Evolutionary conservation across 1,284 basidiomycete genomes (phyloP).

Genomic region (Laetiporus sulphureus): DNA sequence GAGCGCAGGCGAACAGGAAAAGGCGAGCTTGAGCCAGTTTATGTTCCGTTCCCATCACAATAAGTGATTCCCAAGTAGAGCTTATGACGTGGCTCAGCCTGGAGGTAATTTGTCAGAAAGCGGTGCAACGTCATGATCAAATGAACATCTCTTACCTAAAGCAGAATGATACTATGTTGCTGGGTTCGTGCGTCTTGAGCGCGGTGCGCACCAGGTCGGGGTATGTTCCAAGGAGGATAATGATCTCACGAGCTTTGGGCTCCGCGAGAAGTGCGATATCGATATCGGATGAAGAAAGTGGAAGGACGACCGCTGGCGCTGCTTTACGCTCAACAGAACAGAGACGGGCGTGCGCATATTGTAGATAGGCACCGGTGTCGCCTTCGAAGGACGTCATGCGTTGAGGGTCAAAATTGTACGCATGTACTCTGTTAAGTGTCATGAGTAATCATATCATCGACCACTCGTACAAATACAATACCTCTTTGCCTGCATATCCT

Average conservation of each 20-base stretch:
- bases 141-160: too few relatives aligned
- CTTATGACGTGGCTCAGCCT: conserved; percentile 77
- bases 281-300: conserved; percentile 63
- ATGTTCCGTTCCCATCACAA: conserved; percentile 26
- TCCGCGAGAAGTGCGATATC: conserved; percentile 64
- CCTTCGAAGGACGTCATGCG: conserved; percentile 97
- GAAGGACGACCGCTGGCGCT: conserved; percentile 80
- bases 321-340: conserved; percentile 93
- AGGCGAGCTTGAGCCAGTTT: conserved; percentile 72
- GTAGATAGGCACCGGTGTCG: conserved; percentile 93
- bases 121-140: too few relatives aligned
- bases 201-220: conserved; percentile 88
- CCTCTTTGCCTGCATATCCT: conserved; percentile 95
- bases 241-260: conserved; percentile 80
- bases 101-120: too few relatives aligned
- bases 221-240: conserved; percentile 83
- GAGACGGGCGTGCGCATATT: conserved; percentile 95
- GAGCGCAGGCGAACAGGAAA: conserved; percentile 85
- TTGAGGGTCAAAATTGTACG: conserved; percentile 94
- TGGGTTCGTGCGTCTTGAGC: conserved; percentile 83
- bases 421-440: conserved; percentile 69
- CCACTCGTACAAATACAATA: conserved; percentile 27
- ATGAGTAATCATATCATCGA: conserved; percentile 3
- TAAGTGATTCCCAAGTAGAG: conserved; percentile 77
- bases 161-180: conserved; percentile 81